These are phyloP conservation scores for Penicillium canescens DNA, from an alignment of 495 filamentous ascomycete genomes.

Conservation along the genomic window DNA sequence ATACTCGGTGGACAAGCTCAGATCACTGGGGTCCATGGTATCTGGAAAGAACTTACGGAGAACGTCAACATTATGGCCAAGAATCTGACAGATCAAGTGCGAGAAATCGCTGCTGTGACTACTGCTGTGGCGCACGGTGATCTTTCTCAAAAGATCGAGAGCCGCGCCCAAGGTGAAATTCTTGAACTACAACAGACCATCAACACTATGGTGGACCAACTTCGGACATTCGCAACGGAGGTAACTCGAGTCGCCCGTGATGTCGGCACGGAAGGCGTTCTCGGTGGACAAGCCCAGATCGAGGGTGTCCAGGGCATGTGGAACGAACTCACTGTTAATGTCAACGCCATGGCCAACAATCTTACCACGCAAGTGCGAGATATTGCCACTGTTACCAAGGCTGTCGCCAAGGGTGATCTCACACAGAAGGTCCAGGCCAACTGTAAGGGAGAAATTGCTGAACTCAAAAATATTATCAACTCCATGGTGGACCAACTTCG, in stretches of 20 bases:
- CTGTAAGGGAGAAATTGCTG: conserved; percentile 93
- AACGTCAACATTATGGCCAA: conserved; percentile 99
- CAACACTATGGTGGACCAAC: conserved; percentile 98
- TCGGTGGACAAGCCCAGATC: conserved; percentile 96
- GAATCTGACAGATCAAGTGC: conserved; percentile 81
- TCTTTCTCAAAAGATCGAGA: conserved; percentile 92
- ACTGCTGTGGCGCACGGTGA: conserved; percentile 97
- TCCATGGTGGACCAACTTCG: conserved; percentile 98
- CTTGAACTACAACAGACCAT: conserved; percentile 96
- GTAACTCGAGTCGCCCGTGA: conserved; percentile 95
- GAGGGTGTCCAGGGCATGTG: conserved; percentile 84
- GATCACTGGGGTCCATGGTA: conserved; percentile 92
- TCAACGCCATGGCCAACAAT: conserved; percentile 98
- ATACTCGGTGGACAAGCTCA: conserved; percentile 95
- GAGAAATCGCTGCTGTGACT: conserved; percentile 95
- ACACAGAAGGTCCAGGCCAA: conserved; percentile 96
- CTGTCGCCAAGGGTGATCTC: conserved; percentile 92
- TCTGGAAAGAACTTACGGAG: conserved; percentile 96
- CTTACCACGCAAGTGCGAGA: conserved; percentile 97
- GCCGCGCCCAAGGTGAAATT: conserved; percentile 93
- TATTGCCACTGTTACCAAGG: conserved; percentile 98
- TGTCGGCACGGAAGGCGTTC: conserved; percentile 94
- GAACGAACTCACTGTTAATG: conserved; percentile 97
- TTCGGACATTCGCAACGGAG: conserved; percentile 95
- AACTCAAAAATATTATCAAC: conserved; percentile 97